phyloP scores from a whole-genome alignment of 495 filamentous ascomycete genomes.

The Cladorrhinum samala region DNA sequence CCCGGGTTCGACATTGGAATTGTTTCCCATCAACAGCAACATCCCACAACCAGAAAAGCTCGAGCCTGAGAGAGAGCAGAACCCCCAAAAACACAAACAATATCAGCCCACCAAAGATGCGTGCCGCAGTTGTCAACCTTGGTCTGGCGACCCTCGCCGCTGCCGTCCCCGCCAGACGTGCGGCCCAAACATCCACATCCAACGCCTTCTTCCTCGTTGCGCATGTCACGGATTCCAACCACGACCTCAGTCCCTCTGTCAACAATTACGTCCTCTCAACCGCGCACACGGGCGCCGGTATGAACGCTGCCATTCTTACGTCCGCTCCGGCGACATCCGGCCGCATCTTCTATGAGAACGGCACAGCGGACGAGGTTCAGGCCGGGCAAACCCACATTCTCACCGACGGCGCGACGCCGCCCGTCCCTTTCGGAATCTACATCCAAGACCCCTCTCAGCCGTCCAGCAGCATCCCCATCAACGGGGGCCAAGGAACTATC shows the following conservation, averaged over 20 bases:
- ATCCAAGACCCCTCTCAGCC: slow-evolving; percentile 13
- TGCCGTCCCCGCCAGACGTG: too few relatives aligned
- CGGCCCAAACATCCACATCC: slow-evolving; percentile 7
- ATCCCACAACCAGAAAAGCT: too few relatives aligned
- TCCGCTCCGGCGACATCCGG: slow-evolving; percentile 8
- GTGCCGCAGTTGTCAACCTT: too few relatives aligned
- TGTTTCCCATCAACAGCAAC: too few relatives aligned
- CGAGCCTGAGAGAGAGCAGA: too few relatives aligned
- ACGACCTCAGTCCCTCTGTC: slow-evolving; percentile 24
- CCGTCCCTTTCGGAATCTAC: slow-evolving; percentile 23
- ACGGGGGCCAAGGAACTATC: slow-evolving; percentile 18
- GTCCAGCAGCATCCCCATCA: slow-evolving; percentile 13
- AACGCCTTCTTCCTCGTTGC: slow-evolving; percentile 27
- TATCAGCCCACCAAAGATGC: too few relatives aligned
- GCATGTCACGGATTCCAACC: slow-evolving; percentile 20
- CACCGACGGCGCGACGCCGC: slow-evolving; percentile 28
- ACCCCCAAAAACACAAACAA: too few relatives aligned
- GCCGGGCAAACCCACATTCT: slow-evolving; percentile 20
- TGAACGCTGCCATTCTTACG: slow-evolving; percentile 24
- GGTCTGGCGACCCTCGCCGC: too few relatives aligned
- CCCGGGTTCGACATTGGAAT: too few relatives aligned
- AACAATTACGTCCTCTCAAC: slow-evolving; percentile 17
- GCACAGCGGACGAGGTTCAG: slow-evolving; percentile 26
- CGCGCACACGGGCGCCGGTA: slow-evolving; percentile 27
- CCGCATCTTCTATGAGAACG: slow-evolving; percentile 33